Evolutionary conservation across 805 yeast species (phyloP), one percentile per base, ranked within the genome.

Genomic region (Yarrowia sp.): DNA sequence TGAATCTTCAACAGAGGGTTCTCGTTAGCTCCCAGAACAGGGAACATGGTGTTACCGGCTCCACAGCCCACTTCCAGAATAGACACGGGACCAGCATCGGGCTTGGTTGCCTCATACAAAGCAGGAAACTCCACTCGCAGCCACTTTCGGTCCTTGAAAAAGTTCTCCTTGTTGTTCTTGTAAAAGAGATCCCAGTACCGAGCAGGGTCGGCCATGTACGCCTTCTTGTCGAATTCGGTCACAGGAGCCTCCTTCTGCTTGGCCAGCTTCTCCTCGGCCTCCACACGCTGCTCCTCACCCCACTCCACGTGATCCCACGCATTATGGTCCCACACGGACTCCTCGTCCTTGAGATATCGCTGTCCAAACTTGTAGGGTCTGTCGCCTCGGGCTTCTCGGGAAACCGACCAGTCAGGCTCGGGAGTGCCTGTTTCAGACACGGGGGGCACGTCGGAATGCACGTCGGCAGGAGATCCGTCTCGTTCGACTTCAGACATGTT

Each of bases 271-370:
- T 82, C 86, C 71, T 88, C 82, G 2, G 97, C 97, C 68, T 88
- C 86, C 18, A 78, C 72, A 13, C 86, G 75, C 74, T 95, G 98
- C 70, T 91, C 96, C 62, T 89, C 92, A 58, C 96, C 98, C 97
- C 97, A 92, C 72, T 91, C 97, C 38, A 92, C 98, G 74, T 95
- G 96, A 74, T 95, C 99, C 90, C 95, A 88, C 0, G 99, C 99
- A 74, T 95, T 95, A 73, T 89, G 96, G 66, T 84, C 83, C 86
- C 96, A 95, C 0, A 95, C 96, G 14, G 75, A 76, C 33, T 91
- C 92, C 4, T 87, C 86, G 53, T 86, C 84, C 2, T 82, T 83
- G 66, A 95, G 78, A 68, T 77, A 84, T 65, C 99, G 80, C 74
- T 91, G 96, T 10, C 99, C 99, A 77, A 95, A 95, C 18, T 86